These are phyloP conservation scores for Lolium multiflorum DNA, from an alignment of 176 grass and related monocot genomes.

Conservation along the genomic window DNA sequence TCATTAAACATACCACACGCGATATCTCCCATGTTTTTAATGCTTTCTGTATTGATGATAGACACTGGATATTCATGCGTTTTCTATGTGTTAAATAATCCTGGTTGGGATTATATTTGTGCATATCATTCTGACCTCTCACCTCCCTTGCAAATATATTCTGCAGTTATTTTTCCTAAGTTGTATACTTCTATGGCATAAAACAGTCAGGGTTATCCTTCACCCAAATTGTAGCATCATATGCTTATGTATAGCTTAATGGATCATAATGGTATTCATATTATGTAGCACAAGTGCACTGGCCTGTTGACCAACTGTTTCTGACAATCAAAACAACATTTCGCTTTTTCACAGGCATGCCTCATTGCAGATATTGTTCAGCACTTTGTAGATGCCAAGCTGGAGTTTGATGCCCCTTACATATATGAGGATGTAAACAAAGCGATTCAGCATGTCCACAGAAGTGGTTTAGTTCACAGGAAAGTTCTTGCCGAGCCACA, in stretches of 20 bases:
- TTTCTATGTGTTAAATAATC: neutral
- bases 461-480: constrained; percentile 82
- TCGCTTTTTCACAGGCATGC: constrained; percentile 90
- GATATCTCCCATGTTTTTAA: constrained; percentile 14
- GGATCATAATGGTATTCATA: neutral
- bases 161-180: neutral
- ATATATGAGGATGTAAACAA: constrained; percentile 94
- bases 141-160: constrained; percentile 15
- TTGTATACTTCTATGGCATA: neutral
- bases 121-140: constrained; percentile 11
- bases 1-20: neutral
- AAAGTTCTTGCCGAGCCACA: constrained; percentile 88
- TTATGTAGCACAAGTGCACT: neutral
- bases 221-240: neutral
- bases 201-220: neutral
- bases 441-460: constrained; percentile 96
- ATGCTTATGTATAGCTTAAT: neutral
- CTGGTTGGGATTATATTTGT: constrained; percentile 14
- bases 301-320: constrained; percentile 11
- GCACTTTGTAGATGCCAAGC: constrained; percentile 89
- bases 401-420: constrained; percentile 95
- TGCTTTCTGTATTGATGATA: constrained; percentile 17
- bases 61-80: neutral
- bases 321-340: too few relatives aligned
- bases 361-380: constrained; percentile 96